Conservation (phyloP, 2,329 filamentous ascomycete genomes). For the Helicocarpus griseus region DNA sequence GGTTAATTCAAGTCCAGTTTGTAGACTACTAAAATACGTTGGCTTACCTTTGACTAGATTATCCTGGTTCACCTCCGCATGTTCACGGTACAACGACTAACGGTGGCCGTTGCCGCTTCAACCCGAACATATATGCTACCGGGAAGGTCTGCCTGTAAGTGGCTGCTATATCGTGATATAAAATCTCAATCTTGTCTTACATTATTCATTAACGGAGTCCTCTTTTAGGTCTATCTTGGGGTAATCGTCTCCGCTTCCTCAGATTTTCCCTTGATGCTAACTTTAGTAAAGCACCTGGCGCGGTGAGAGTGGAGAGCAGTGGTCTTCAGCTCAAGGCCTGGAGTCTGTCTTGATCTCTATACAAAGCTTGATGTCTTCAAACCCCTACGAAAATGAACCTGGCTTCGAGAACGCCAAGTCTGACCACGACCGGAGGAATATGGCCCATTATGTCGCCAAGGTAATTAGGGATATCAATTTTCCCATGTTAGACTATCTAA, state of each 20-base stretch:
- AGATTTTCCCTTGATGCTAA: neutral
- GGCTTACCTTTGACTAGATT: conserved; percentile 52
- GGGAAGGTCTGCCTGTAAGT: conserved; percentile 88
- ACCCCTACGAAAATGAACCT: conserved; percentile 93
- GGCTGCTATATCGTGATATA: neutral
- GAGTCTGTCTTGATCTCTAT: conserved; percentile 93
- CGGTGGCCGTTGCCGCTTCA: conserved; percentile 78
- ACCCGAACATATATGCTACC: conserved; percentile 87
- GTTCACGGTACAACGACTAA: conserved; percentile 75
- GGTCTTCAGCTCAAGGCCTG: conserved; percentile 90
- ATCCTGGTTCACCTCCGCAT: conserved; percentile 57
- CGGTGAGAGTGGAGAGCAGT: conserved; percentile 81
- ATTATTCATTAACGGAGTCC: neutral
- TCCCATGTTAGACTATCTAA: neutral
- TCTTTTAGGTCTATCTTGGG: conserved; percentile 68
- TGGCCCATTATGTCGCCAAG: conserved; percentile 70
- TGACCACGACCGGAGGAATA: conserved; percentile 59
- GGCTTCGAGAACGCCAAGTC: conserved; percentile 73
- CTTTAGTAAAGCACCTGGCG: conserved; percentile 66
- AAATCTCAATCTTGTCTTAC: neutral
- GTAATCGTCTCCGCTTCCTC: conserved; percentile 38
- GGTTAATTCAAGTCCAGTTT: too few species aligned
- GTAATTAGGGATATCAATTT: conserved; percentile 34
- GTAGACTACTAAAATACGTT: too few species aligned
- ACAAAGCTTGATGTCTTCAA: conserved; percentile 86